Percentiles rank a stretch among this genome's conserved stretches.
Evolutionary conservation across 495 filamentous ascomycete genomes (phyloP).

Genomic region (Penicillium macrosclerotiorum): DNA sequence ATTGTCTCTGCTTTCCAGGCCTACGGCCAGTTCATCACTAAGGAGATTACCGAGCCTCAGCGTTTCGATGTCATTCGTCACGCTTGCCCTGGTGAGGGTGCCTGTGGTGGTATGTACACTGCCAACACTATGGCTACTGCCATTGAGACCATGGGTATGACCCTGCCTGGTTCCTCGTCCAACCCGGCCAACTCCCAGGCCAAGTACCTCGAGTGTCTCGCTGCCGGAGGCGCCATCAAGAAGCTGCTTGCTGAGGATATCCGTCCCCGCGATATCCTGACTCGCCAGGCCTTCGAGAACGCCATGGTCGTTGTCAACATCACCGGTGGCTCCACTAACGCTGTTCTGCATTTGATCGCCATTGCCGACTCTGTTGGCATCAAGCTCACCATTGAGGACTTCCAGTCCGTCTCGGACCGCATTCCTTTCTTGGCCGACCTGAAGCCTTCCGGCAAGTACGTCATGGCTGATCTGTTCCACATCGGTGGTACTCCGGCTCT

Average conservation of each 20-base stretch:
- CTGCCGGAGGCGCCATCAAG: constrained; percentile 82
- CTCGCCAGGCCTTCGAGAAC: constrained; percentile 89
- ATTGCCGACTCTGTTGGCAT: constrained; percentile 94
- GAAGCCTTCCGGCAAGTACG: constrained; percentile 96
- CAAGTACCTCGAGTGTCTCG: constrained; percentile 83
- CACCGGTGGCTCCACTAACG: constrained; percentile 94
- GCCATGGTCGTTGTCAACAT: constrained; percentile 96
- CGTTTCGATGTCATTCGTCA: constrained; percentile 93
- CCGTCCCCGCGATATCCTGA: constrained; percentile 84
- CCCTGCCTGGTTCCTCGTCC: constrained; percentile 87
- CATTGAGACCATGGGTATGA: constrained; percentile 97
- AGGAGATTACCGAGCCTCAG: constrained; percentile 86
- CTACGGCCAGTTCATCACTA: constrained; percentile 91
- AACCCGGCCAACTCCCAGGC: constrained; percentile 83
- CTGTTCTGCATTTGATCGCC: constrained; percentile 93
- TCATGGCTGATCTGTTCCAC: constrained; percentile 86
- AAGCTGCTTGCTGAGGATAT: constrained; percentile 86
- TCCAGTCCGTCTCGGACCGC: constrained; percentile 89
- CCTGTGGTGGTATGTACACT: constrained; percentile 99
- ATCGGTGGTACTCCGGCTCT: constrained; percentile 91
- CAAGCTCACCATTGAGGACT: constrained; percentile 94
- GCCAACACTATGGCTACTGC: constrained; percentile 98
- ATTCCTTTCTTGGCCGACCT: constrained; percentile 93
- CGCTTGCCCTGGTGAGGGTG: constrained; percentile 89
- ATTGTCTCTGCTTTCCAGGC: constrained; percentile 97